Base-by-base conservation (phyloP, 202 grass and related monocot species). In the Zizania palustris region DNA sequence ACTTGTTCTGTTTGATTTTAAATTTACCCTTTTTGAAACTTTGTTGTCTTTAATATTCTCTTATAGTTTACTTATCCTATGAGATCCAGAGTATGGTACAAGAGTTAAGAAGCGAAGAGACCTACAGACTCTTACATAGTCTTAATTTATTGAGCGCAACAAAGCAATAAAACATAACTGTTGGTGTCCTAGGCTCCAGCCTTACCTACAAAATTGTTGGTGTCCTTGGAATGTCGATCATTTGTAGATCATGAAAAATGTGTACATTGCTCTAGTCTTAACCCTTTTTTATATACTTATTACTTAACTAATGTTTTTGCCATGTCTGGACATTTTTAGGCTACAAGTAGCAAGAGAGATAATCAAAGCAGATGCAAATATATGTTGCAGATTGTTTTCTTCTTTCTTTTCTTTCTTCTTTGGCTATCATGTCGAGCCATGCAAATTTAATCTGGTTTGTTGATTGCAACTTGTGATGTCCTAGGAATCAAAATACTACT, bases 401-500 rank as follows among this genome's bases (percentile, higher is more conserved):
- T 82, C 3, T 48, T 11, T 11, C 58, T 18, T 67, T 63, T 39
- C 0, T 53, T n/a, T 59, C 10, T 75, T 82, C 3, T 71, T 41
- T 80, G n/a, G 34, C n/a, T 60, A 56, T n/a, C 46, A 75, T 3
- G 15, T 61, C n/a, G 49, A 67, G 63, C 46, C 45, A 50, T 61
- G 45, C 55, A 70, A 57, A 22, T 39, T 58, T 72, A 85, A 77
- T 12, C 75, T 73, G 60, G 40, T 68, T 63, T 85, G 18, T 45
- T 63, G 72, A 85, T 48, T 75, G 28, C 40, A 98, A 91, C 95
- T 67, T 98, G 95, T 67, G 95, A 98, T 70, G 87, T 98, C 33
- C 95, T 91, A 49, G 91, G 91, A 67, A 94, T 98, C 77, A 98
- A 98, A 88, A 92, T 87, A 85, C 73, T 98, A 66, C 74, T 98